Evolutionary conservation across 306 rosid species (phyloP), one percentile per base, ranked within the genome.

Genomic region (Hylodesmum podocarpum): DNA sequence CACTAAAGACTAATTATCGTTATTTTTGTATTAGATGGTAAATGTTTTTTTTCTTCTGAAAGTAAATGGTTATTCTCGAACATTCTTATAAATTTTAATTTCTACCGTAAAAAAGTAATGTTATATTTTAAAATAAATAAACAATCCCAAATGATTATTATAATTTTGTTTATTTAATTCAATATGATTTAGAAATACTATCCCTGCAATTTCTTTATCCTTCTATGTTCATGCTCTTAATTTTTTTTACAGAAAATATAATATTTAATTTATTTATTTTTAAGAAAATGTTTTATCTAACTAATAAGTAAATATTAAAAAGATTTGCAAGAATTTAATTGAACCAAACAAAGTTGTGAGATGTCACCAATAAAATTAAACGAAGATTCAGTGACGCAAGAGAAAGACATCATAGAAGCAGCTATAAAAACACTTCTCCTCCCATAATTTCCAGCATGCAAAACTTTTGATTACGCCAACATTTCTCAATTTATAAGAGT

Each of bases 311-410:
- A 63, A 63, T 18, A 64, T 12, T 37, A 13, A 65, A 39, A 65
- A n/a, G 10, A 29, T 33, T 29, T 29, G 8, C 13, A 19, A 70
- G 21, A 19, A 50, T 3, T n/a, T n/a, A n/a, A n/a, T n/a, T n/a
- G n/a, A n/a, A n/a, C 16, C 1, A 14, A 47, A 33, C 8, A 7
- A 29, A 19, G 64, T 36, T 47, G 6, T 0, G 5, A 33, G 65
- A 64, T 34, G 53, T 75, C 51, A 75, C 19, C 5, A 4, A 33
- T 34, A 37, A 73, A 39, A 75, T 21, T 15, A 47, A 33, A 33
- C 13, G 19, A 49, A 64, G 80, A 75, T 64, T 75, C 53, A 64
- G 14, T 63, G 73, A 75, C 80, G 72, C 80, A 64, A 63, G 53
- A 49, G 51, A 37, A 75, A 34, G 18, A 63, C 80, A 49, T 33